Percentiles rank a stretch among this genome's conserved stretches.
These are phyloP conservation scores for Xylogone sp. DNA, from an alignment of 2,329 filamentous ascomycete species.

Conservation along the genomic window DNA sequence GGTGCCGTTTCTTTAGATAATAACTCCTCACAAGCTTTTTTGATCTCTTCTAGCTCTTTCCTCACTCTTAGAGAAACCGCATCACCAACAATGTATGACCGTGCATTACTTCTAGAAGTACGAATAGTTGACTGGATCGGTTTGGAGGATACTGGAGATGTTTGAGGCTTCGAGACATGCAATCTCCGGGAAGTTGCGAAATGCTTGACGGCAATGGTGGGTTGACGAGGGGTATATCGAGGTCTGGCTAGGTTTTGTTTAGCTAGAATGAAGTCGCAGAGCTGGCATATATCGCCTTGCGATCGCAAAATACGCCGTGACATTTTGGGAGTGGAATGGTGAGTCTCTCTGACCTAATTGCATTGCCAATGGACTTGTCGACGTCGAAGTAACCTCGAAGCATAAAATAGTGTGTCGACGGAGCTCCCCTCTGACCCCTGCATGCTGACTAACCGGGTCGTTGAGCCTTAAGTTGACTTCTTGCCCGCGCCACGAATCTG, in stretches of 20 bases:
- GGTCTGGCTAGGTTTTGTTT: constrained; percentile 8
- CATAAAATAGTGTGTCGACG: neutral
- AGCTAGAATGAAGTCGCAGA: constrained; percentile 34
- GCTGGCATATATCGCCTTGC: constrained; percentile 37
- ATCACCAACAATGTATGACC: neutral
- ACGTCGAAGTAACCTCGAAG: neutral
- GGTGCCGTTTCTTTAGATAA: constrained; percentile 15
- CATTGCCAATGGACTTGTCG: neutral
- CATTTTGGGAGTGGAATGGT: constrained; percentile 28
- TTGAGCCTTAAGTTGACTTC: neutral
- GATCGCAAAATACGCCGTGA: constrained; percentile 31
- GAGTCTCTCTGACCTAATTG: neutral
- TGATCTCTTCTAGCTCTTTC: constrained; percentile 16
- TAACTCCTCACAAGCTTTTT: constrained; percentile 15
- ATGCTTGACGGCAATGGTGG: neutral
- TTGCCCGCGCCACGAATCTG: neutral
- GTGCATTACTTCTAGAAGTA: neutral
- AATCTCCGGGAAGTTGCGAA: neutral
- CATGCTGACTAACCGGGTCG: neutral
- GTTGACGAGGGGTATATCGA: neutral
- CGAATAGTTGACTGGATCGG: neutral
- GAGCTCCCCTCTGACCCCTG: neutral
- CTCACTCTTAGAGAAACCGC: constrained; percentile 11
- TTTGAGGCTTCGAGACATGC: neutral
- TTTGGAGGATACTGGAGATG: neutral